Percentiles rank a stretch among this genome's conserved stretches.
phyloP scores from a whole-genome alignment of 2,329 filamentous ascomycete species.

The Penicillium sp. region DNA sequence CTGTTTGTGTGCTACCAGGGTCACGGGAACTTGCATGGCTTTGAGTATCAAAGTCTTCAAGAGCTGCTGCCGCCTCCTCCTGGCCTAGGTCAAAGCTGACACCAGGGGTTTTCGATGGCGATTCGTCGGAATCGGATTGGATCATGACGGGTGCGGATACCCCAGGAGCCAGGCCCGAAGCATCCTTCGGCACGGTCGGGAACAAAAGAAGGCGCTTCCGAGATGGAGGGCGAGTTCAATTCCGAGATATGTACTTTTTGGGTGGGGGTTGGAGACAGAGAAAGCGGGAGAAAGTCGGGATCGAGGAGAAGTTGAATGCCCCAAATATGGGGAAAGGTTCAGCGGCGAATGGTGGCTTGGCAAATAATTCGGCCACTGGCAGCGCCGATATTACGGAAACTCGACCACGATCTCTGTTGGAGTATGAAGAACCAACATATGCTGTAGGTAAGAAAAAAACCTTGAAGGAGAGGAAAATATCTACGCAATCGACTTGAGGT shows the following conservation, averaged over 20 bases:
- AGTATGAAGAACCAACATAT: background rate
- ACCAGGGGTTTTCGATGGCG: slow-evolving; percentile 30
- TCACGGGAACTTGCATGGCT: slow-evolving; percentile 41
- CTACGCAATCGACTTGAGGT: background rate
- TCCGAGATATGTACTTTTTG: slow-evolving; percentile 6
- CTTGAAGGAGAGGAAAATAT: background rate
- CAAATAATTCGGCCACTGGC: slow-evolving; percentile 20
- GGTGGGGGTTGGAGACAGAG: background rate
- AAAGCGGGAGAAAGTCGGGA: slow-evolving; percentile 10
- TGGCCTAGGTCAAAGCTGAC: slow-evolving; percentile 24
- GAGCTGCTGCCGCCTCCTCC: slow-evolving; percentile 27
- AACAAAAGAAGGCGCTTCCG: background rate
- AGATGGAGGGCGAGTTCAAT: slow-evolving; percentile 7
- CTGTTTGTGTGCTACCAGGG: slow-evolving; percentile 29
- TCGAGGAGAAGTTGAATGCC: slow-evolving; percentile 17
- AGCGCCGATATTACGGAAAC: slow-evolving; percentile 16
- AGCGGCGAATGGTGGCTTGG: slow-evolving; percentile 33
- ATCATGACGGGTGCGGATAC: slow-evolving; percentile 43
- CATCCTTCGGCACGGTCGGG: slow-evolving; percentile 33
- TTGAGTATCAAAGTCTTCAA: slow-evolving; percentile 37
- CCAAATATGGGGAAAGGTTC: slow-evolving; percentile 35
- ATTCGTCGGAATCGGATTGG: slow-evolving; percentile 36
- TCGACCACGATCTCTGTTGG: background rate
- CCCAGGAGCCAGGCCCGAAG: slow-evolving; percentile 32
- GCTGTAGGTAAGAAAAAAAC: background rate